Conservation (phyloP, 1,284 basidiomycete genomes). For the Cutaneotrichosporon sp. region DNA sequence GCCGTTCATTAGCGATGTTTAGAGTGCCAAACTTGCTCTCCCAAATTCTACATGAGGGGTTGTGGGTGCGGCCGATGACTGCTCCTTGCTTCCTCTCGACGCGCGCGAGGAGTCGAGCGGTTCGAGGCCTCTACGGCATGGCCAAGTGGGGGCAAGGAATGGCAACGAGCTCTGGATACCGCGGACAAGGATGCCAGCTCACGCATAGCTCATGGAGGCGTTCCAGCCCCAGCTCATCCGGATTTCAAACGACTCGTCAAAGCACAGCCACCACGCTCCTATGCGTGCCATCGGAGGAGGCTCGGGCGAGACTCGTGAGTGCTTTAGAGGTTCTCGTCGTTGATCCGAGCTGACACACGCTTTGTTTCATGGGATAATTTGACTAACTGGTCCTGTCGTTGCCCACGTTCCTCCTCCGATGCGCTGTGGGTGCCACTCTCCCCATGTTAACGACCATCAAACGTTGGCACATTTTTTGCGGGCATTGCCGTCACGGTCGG, state of each 20-base stretch:
- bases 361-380: not conserved
- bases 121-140: no score
- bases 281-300: conserved; percentile 47
- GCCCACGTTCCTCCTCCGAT: not conserved
- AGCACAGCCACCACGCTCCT: conserved; percentile 46
- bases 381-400: not conserved
- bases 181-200: not conserved
- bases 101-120: no score
- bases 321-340: no score
- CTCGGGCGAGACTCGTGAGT: conserved; percentile 47
- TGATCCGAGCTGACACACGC: not conserved
- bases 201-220: conserved; percentile 35
- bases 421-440: not conserved
- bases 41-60: no score
- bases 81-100: no score
- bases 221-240: conserved; percentile 41
- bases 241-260: conserved; percentile 46
- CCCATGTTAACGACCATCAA: no score
- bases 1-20: no score
- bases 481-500: not conserved
- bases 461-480: not conserved
- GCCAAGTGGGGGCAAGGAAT: no score
- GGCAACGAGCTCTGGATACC: not conserved
- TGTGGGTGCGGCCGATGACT: no score
- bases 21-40: no score